phyloP scores from a whole-genome alignment of 1,284 basidiomycete species.

The Apiotrichum gamsii region DNA sequence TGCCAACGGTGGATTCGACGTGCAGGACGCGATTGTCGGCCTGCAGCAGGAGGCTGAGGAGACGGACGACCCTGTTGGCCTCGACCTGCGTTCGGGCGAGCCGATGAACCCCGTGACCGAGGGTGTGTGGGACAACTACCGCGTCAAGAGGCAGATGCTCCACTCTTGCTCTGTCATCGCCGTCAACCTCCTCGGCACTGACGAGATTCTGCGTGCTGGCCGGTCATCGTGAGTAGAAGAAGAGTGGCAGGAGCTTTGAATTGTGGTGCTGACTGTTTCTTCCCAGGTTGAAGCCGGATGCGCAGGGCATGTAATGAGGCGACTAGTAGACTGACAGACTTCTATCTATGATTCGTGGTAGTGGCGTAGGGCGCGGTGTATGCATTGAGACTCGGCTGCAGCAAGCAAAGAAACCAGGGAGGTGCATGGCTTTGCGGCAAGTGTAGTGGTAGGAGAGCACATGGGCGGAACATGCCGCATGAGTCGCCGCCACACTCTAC shows the following conservation, averaged over 20 bases:
- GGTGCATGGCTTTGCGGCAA: too few species aligned
- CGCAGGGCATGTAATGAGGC: slow-evolving; percentile 4
- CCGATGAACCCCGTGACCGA: slow-evolving; percentile 92
- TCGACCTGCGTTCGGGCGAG: slow-evolving; percentile 90
- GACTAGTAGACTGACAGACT: too few species aligned
- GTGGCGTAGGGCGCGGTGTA: too few species aligned
- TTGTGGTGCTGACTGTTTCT: neutral
- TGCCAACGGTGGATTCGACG: slow-evolving; percentile 93
- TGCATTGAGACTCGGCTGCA: too few species aligned
- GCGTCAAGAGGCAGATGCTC: slow-evolving; percentile 97
- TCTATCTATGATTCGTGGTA: too few species aligned
- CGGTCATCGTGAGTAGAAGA: slow-evolving; percentile 59
- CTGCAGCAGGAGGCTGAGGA: slow-evolving; percentile 85
- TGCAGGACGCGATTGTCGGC: slow-evolving; percentile 88
- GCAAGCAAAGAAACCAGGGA: too few species aligned
- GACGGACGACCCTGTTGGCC: slow-evolving; percentile 84
- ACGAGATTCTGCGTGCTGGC: slow-evolving; percentile 91
- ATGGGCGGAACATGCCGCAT: too few species aligned
- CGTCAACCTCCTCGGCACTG: slow-evolving; percentile 87
- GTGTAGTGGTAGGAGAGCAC: too few species aligned
- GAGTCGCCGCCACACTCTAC: too few species aligned
- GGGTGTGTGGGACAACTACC: slow-evolving; percentile 98
- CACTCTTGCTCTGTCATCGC: slow-evolving; percentile 98
- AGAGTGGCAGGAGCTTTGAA: neutral
- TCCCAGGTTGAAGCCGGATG: slow-evolving; percentile 10